Evolutionary conservation across 2,329 filamentous ascomycete genomes (phyloP).

Genomic region (Fusarium aywerte): DNA sequence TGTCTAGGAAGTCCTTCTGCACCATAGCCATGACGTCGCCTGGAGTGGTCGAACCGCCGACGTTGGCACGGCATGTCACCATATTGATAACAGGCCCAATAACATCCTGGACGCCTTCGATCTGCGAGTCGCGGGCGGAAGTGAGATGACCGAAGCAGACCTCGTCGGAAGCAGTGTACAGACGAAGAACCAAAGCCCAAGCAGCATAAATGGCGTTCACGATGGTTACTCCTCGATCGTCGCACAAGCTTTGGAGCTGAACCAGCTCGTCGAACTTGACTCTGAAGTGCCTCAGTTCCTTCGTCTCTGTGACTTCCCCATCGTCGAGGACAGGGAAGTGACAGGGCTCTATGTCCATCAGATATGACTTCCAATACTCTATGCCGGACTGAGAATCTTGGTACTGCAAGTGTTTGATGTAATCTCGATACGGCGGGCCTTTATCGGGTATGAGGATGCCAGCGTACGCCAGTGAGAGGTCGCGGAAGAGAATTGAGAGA

Average conservation of each 20-base stretch:
- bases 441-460: background rate
- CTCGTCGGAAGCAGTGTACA: slow-evolving; percentile 58
- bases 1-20: slow-evolving; percentile 30
- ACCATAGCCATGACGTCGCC: slow-evolving; percentile 9
- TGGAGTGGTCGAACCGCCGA: slow-evolving; percentile 28
- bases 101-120: slow-evolving; percentile 59
- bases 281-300: slow-evolving; percentile 31
- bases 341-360: slow-evolving; percentile 30
- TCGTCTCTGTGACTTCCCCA: slow-evolving; percentile 4
- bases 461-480: slow-evolving; percentile 30
- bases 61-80: slow-evolving; percentile 61
- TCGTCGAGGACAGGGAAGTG: slow-evolving; percentile 36
- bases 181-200: slow-evolving; percentile 33
- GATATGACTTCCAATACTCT: slow-evolving; percentile 34
- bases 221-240: slow-evolving; percentile 22
- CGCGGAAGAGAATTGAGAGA: slow-evolving; percentile 37
- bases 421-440: slow-evolving; percentile 34
- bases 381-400: slow-evolving; percentile 8
- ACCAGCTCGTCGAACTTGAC: slow-evolving; percentile 32
- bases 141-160: slow-evolving; percentile 66
- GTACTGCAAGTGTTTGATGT: slow-evolving; percentile 24
- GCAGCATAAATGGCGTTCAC: slow-evolving; percentile 39
- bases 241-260: slow-evolving; percentile 21
- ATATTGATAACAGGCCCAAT: slow-evolving; percentile 67
- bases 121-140: slow-evolving; percentile 62